Base-by-base conservation (phyloP, 2,329 filamentous ascomycete genomes). In the Sordariomycetes sp. region DNA sequence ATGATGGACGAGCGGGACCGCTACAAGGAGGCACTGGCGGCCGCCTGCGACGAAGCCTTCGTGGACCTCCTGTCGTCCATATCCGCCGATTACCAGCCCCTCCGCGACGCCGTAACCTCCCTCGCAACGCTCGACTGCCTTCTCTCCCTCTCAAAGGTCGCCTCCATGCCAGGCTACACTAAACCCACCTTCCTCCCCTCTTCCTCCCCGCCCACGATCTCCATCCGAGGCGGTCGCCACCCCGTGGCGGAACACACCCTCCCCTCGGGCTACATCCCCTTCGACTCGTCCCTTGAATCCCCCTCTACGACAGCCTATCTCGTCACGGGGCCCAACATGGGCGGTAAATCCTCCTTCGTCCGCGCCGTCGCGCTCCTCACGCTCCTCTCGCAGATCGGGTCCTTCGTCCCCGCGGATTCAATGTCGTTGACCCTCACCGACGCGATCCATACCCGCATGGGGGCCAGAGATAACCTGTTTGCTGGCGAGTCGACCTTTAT, bases 291-390 rank as follows among this genome's bases (percentile, higher is more conserved):
- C 2, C 80, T 97, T 53, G 78, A 82, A 1, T 67, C 76, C 0
- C 53, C 58, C 6, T 24, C 56, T 2, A 80, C 83, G 0, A 79
- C 88, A 6, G 89, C 90, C 2, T 81, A 96, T 63, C 85, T 97
- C 58, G 86, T 99, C 64, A 99, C 94, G 0, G 94, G 94, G 0
- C 94, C 94, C 34, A 99, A 99, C 73, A 99, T 99, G 94, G 94
- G 94, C 65, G 94, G 94, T 58, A 99, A 99, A 68, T 96, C 90
- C n/a, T 94, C 87, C 59, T 99, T 96, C 69, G 92, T 99, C 24
- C 89, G 94, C 56, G 89, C 91, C 62, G 84, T 95, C 52, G 92
- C 94, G 10, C 82, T 99, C 7, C 90, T 97, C 61, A 82, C 87
- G 53, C 91, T 99, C 65, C 91, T 99, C 75, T 90, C 90, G 8